Conservation (phyloP, 139 green algal genomes). For the Parachlorella kessleri region DNA sequence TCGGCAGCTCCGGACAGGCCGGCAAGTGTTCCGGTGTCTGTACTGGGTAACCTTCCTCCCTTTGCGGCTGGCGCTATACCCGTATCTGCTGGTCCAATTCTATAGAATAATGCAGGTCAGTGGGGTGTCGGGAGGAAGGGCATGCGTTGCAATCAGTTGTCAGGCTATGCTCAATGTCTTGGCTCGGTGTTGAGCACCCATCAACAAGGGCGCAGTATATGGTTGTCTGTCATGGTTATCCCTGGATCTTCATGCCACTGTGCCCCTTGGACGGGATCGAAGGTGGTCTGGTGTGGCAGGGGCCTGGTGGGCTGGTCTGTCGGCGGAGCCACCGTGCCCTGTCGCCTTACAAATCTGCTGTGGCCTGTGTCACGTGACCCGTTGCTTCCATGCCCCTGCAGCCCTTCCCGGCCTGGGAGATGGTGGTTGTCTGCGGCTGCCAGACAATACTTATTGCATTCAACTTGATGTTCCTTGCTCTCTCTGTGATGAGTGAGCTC, state of each 20-base stretch:
- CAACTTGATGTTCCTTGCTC: constrained; percentile 36
- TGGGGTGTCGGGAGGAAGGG: too few relatives aligned
- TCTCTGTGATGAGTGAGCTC: too few relatives aligned
- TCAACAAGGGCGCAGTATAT: too few relatives aligned
- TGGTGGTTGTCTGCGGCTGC: constrained; percentile 2
- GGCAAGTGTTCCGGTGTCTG: neutral
- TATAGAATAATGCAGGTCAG: neutral
- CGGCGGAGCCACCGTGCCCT: neutral
- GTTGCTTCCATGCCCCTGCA: neutral
- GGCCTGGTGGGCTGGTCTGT: neutral
- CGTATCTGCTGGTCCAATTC: constrained; percentile 12
- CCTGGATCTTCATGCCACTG: too few relatives aligned
- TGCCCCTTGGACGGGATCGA: too few relatives aligned
- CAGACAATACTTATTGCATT: constrained; percentile 34
- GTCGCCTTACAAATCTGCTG: too few relatives aligned
- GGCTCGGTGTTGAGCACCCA: too few relatives aligned
- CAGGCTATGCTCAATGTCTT: too few relatives aligned
- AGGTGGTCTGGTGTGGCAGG: neutral
- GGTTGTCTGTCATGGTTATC: too few relatives aligned
- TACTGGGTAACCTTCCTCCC: constrained; percentile 40
- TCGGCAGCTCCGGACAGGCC: constrained; percentile 31
- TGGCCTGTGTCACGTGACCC: neutral
- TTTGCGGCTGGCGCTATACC: constrained; percentile 25
- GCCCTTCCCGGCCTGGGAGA: constrained; percentile 1
- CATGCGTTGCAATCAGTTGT: too few relatives aligned